These are phyloP conservation scores for Annona squamosa DNA, from an alignment of 164 flowering plant species.

Conservation along the genomic window DNA sequence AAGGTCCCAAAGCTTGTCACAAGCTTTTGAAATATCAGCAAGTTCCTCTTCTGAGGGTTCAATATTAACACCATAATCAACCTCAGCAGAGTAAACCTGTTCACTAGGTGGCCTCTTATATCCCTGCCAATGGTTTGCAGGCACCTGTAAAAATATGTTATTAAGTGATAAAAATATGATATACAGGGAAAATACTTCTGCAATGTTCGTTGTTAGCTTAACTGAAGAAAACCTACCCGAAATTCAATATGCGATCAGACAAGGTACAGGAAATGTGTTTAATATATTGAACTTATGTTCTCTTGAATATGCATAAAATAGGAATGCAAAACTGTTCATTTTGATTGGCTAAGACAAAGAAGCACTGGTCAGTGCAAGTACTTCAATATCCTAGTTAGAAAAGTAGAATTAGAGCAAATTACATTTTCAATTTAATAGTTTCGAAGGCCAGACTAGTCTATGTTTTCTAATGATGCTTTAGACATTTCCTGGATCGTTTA, in stretches of 20 bases:
- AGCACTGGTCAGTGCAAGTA: neutral
- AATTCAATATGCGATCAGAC: neutral
- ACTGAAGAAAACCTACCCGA: neutral
- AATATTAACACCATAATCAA: constrained; percentile 22
- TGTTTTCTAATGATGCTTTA: no score
- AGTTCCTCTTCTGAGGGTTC: constrained; percentile 71
- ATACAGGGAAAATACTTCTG: no score
- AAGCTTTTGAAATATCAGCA: constrained; percentile 61
- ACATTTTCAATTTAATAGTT: no score
- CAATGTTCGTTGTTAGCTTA: no score
- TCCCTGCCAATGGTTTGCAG: constrained; percentile 50
- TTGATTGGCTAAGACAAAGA: neutral
- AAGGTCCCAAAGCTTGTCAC: constrained; percentile 90
- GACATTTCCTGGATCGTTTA: no score
- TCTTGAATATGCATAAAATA: no score
- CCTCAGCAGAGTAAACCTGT: constrained; percentile 65
- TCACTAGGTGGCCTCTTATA: constrained; percentile 61
- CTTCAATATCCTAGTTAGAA: neutral
- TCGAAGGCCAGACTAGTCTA: no score
- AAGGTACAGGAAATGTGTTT: neutral
- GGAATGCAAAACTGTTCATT: neutral
- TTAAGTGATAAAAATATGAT: no score
- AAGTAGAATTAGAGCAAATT: no score
- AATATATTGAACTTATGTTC: no score
- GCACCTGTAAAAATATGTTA: constrained; percentile 29